Percentiles rank a stretch among this genome's conserved stretches.
Conservation (phyloP, 2,329 filamentous ascomycete species). For the Colletotrichum kahawae region DNA sequence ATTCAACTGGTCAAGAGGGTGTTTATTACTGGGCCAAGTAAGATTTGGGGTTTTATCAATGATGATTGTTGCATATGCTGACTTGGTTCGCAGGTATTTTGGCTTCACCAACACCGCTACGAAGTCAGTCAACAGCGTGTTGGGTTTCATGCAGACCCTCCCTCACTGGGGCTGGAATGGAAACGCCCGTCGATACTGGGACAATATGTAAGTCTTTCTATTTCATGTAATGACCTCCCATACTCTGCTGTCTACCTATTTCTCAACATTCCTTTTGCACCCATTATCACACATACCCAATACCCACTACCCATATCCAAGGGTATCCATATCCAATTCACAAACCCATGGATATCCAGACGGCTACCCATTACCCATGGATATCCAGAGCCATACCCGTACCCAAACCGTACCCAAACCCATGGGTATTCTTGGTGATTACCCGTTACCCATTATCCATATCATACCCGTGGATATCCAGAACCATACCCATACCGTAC, state of each 20-base stretch:
- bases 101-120: conserved; percentile 45
- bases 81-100: conserved; percentile 46
- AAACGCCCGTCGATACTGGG: conserved; percentile 65
- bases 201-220: conserved; percentile 49
- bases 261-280: not conserved
- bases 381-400: no score
- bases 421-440: no score
- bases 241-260: not conserved
- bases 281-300: not conserved
- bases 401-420: no score
- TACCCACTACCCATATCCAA: not conserved
- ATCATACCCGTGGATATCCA: no score
- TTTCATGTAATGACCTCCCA: not conserved
- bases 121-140: conserved; percentile 58
- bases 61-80: not conserved
- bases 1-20: conserved; percentile 65
- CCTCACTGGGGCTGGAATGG: conserved; percentile 68
- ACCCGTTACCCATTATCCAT: no score
- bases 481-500: no score
- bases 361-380: not conserved
- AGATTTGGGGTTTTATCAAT: not conserved
- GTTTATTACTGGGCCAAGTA: conserved; percentile 63
- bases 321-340: not conserved
- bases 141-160: conserved; percentile 62
- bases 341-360: not conserved